phyloP scores from a whole-genome alignment of 2,329 filamentous ascomycete species.

The Botryosphaeria dothidea region DNA sequence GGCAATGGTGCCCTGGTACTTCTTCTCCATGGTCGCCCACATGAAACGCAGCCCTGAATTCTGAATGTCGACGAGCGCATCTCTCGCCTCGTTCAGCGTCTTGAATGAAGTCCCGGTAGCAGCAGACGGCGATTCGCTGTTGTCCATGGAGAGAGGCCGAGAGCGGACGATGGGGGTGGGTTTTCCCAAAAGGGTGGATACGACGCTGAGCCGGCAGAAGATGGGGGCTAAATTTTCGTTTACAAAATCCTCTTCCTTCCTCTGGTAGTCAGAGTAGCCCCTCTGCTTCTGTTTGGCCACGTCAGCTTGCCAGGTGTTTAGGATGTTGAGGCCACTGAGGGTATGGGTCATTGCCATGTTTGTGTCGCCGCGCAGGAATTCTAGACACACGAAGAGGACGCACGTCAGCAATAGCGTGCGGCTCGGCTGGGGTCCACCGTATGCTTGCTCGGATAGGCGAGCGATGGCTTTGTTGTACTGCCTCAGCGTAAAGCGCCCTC shows the following conservation, averaged over 20 bases:
- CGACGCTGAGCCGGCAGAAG: constrained; percentile 1
- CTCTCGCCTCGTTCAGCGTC: constrained; percentile 1
- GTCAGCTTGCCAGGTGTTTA: constrained; percentile 24
- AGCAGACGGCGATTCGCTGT: not conserved
- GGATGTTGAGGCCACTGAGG: constrained; percentile 44
- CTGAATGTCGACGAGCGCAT: constrained; percentile 8
- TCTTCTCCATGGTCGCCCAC: constrained; percentile 10
- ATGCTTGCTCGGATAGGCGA: constrained; percentile 32
- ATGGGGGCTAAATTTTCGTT: constrained; percentile 12
- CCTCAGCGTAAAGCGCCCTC: constrained; percentile 33
- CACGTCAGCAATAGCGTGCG: constrained; percentile 44
- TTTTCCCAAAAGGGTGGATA: not conserved
- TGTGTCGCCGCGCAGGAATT: constrained; percentile 44
- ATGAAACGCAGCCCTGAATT: constrained; percentile 15
- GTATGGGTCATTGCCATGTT: constrained; percentile 43
- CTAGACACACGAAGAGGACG: constrained; percentile 43
- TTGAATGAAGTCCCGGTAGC: not conserved
- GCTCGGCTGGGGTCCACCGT: constrained; percentile 34
- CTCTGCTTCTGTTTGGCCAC: not conserved
- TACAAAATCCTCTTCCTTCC: not conserved
- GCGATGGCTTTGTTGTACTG: constrained; percentile 46
- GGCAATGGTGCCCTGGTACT: constrained; percentile 7
- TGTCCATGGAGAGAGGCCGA: not conserved
- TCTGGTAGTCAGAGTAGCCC: not conserved
- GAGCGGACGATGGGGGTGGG: not conserved